Conservation (phyloP, 768 basidiomycete genomes). For the Tulasnella sp. region DNA sequence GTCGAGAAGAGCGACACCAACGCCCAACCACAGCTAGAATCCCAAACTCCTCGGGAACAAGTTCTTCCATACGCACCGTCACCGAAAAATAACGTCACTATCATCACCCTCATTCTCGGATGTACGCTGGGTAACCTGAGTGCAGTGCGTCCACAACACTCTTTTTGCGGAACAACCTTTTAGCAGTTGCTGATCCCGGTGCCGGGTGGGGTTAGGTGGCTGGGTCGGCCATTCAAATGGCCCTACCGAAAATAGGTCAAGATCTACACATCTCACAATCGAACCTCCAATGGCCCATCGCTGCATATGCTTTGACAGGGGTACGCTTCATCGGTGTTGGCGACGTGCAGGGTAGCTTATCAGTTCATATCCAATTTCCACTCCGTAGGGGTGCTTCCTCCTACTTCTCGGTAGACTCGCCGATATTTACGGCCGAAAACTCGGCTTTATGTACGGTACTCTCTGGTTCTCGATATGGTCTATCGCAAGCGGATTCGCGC, state of each 20-base stretch:
- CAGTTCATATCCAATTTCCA: background rate
- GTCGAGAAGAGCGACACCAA: too few relatives aligned
- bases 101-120: background rate
- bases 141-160: background rate
- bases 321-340: background rate
- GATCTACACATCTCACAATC: conserved; percentile 24
- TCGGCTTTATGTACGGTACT: conserved; percentile 50
- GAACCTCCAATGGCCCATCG: conserved; percentile 27
- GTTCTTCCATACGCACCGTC: too few relatives aligned
- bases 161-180: background rate
- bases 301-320: conserved; percentile 25
- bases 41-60: too few relatives aligned
- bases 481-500: conserved; percentile 51
- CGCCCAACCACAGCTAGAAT: too few relatives aligned
- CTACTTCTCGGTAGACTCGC: conserved; percentile 68
- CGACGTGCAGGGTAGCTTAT: background rate
- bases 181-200: too few relatives aligned
- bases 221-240: background rate
- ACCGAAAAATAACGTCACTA: background rate
- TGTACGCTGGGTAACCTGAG: background rate
- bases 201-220: too few relatives aligned
- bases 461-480: conserved; percentile 42
- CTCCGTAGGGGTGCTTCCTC: conserved; percentile 58
- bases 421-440: conserved; percentile 66
- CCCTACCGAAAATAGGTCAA: conserved; percentile 24